phyloP scores from a whole-genome alignment of 2,329 filamentous ascomycete species.

The Cladophialophora yegresii region DNA sequence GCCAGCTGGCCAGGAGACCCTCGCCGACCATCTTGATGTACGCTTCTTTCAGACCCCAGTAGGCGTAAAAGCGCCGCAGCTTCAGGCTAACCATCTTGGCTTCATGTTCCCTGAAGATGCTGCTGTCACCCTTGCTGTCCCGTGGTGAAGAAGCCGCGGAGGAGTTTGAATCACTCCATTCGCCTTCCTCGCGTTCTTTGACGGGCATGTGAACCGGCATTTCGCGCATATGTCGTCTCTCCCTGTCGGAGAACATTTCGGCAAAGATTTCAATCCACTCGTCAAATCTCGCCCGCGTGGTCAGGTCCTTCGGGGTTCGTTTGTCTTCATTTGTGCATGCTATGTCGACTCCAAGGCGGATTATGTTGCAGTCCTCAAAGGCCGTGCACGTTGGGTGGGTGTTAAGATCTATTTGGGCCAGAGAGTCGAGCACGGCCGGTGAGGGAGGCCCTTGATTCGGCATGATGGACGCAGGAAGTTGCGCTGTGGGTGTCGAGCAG shows the following conservation, averaged over 20 bases:
- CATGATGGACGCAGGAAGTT: conserved; percentile 18
- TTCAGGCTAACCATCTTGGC: conserved; percentile 55
- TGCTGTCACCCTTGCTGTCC: conserved; percentile 1
- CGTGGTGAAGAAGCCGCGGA: background rate
- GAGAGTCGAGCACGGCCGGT: conserved; percentile 8
- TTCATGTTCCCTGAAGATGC: conserved; percentile 25
- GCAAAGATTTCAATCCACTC: conserved; percentile 62
- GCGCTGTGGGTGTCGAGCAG: conserved; percentile 39
- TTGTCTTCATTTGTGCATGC: conserved; percentile 62
- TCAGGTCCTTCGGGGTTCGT: conserved; percentile 50
- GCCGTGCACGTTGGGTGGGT: conserved; percentile 21
- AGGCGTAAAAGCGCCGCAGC: conserved; percentile 63
- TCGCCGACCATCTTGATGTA: conserved; percentile 69
- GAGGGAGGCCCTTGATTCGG: conserved; percentile 19
- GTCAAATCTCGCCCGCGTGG: conserved; percentile 54
- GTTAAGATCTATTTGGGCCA: conserved; percentile 19
- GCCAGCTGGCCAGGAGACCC: conserved; percentile 62
- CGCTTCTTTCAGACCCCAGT: conserved; percentile 66
- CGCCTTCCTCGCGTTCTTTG: conserved; percentile 41
- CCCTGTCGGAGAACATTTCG: conserved; percentile 60
- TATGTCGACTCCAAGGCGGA: conserved; percentile 60
- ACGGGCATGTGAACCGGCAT: conserved; percentile 37
- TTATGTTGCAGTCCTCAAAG: conserved; percentile 8
- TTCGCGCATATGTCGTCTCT: conserved; percentile 58
- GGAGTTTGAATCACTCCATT: conserved; percentile 17